Evolutionary conservation across 2,329 filamentous ascomycete genomes (phyloP).

Genomic region (Drechslerella stenobrocha): DNA sequence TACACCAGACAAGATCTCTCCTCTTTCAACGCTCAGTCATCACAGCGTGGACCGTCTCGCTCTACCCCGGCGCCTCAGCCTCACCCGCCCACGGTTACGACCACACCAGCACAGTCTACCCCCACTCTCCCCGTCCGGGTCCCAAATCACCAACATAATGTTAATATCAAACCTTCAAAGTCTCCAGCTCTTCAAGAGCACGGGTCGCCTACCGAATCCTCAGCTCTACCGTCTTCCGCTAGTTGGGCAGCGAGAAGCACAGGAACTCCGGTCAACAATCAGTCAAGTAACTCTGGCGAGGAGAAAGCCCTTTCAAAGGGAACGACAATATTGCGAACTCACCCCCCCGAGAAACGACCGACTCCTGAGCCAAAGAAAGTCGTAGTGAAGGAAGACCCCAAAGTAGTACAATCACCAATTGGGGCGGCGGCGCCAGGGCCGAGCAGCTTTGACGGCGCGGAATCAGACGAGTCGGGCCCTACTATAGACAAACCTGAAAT

Average conservation of each 20-base stretch:
- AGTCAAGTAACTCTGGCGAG: constrained; percentile 33
- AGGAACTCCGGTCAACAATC: constrained; percentile 73
- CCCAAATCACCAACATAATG: constrained; percentile 35
- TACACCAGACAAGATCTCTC: constrained; percentile 93
- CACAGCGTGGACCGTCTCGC: constrained; percentile 54
- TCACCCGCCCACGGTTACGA: constrained; percentile 50
- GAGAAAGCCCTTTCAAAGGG: constrained; percentile 29
- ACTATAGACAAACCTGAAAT: constrained; percentile 30
- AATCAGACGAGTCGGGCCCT: constrained; percentile 32
- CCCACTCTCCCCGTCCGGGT: constrained; percentile 47
- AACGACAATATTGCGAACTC: constrained; percentile 39
- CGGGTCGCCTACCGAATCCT: constrained; percentile 69
- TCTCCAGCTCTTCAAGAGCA: constrained; percentile 59
- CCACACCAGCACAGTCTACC: constrained; percentile 55
- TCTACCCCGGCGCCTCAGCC: constrained; percentile 54
- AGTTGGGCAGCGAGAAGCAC: constrained; percentile 81
- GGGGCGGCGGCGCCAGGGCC: constrained; percentile 21
- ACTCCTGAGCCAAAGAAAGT: constrained; percentile 35
- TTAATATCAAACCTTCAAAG: constrained; percentile 42
- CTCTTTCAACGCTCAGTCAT: constrained; percentile 70
- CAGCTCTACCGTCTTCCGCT: constrained; percentile 88
- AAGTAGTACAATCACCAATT: constrained; percentile 16
- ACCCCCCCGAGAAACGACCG: constrained; percentile 42
- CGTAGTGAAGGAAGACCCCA: constrained; percentile 14
- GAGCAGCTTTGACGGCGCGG: constrained; percentile 21